Percentiles rank a stretch among this genome's conserved stretches.
phyloP scores from a whole-genome alignment of 2,329 filamentous ascomycete genomes.

The Cercospora sesami region DNA sequence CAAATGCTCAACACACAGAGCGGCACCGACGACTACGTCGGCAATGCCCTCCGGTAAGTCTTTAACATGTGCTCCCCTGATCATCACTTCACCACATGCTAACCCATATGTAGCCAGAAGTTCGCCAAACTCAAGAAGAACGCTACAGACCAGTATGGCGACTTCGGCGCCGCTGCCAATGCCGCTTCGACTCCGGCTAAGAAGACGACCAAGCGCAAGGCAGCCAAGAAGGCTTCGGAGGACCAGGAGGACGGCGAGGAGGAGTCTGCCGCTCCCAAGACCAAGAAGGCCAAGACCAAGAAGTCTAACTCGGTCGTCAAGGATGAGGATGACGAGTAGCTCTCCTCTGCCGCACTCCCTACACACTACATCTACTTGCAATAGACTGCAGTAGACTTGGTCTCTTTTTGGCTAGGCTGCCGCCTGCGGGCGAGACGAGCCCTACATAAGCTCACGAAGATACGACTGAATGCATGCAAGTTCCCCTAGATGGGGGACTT shows the following conservation, averaged over 20 bases:
- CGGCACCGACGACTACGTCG: slow-evolving; percentile 22
- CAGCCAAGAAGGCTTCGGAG: not conserved
- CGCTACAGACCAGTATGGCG: slow-evolving; percentile 21
- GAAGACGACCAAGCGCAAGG: not conserved
- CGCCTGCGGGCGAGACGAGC: not conserved
- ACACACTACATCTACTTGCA: not conserved
- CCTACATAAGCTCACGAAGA: not conserved
- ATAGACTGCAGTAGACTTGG: not conserved
- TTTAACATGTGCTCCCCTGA: not conserved
- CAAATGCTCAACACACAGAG: slow-evolving; percentile 16
- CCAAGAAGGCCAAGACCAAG: not conserved
- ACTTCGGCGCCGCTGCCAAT: slow-evolving; percentile 13
- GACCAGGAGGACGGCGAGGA: not conserved
- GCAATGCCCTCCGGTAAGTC: slow-evolving; percentile 24
- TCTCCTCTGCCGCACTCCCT: not conserved
- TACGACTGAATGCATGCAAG: not conserved
- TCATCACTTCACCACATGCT: not conserved
- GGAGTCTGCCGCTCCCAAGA: not conserved
- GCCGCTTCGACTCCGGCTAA: slow-evolving; percentile 12
- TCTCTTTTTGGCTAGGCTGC: not conserved
- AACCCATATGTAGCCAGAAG: slow-evolving; percentile 22
- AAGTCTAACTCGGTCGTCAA: not conserved
- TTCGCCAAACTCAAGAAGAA: slow-evolving; percentile 31
- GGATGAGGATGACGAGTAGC: not conserved
- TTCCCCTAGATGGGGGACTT: not conserved